These are phyloP conservation scores for Taphrina populina DNA, from an alignment of 1,139 yeast genomes.

Conservation along the genomic window DNA sequence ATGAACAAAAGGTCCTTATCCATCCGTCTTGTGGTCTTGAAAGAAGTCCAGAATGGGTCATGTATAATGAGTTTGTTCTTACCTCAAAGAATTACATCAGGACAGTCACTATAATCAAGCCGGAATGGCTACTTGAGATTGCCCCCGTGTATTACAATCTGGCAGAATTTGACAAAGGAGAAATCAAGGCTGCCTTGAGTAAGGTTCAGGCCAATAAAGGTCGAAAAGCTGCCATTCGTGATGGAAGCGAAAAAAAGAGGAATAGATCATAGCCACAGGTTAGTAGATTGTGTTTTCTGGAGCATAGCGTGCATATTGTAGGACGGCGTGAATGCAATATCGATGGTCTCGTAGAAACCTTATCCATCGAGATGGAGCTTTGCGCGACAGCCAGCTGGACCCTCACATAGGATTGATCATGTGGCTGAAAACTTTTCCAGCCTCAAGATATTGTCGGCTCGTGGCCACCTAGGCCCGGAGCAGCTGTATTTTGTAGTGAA, in stretches of 20 bases:
- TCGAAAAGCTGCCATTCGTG: constrained; percentile 15
- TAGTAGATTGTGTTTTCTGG: neutral
- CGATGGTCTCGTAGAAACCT: no score
- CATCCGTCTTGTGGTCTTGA: constrained; percentile 92
- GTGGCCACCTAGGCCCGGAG: no score
- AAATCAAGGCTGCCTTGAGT: constrained; percentile 75
- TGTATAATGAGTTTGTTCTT: constrained; percentile 91
- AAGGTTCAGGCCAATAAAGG: constrained; percentile 50
- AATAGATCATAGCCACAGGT: constrained; percentile 11
- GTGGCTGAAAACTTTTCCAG: no score
- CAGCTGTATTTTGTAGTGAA: no score
- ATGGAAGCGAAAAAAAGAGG: constrained; percentile 9
- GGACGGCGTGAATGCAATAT: no score
- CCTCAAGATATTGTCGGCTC: no score
- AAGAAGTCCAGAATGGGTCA: constrained; percentile 85
- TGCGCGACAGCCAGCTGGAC: no score
- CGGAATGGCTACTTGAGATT: constrained; percentile 84
- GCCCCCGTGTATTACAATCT: constrained; percentile 84
- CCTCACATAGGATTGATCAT: no score
- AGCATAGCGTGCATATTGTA: constrained; percentile 20
- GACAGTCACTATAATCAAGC: constrained; percentile 86
- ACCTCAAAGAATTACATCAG: constrained; percentile 91
- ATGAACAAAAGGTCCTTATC: constrained; percentile 88
- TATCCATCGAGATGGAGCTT: no score
- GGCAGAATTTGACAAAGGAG: constrained; percentile 74